phyloP scores from a whole-genome alignment of 2,329 filamentous ascomycete genomes.

The Monosporascus sp. region DNA sequence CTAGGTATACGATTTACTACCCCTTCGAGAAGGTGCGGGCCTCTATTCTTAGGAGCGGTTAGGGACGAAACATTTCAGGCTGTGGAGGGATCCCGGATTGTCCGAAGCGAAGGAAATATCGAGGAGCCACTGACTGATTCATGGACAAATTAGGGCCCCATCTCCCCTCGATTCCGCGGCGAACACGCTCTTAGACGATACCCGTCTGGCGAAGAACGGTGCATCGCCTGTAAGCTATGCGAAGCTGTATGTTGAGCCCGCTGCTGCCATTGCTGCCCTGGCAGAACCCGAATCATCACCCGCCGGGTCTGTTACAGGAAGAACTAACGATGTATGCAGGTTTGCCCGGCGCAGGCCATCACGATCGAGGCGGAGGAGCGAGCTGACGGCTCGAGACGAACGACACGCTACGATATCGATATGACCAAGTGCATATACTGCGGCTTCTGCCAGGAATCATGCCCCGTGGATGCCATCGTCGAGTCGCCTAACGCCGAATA shows the following conservation, averaged over 20 bases:
- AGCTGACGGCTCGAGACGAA: conserved; percentile 88
- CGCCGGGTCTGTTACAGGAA: not conserved
- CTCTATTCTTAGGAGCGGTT: not conserved
- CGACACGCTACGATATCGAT: conserved; percentile 97
- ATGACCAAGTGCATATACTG: conserved; percentile 99
- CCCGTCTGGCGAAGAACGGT: conserved; percentile 95
- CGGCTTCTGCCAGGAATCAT: conserved; percentile 98
- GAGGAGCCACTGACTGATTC: conserved; percentile 12
- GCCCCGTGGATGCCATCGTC: conserved; percentile 88
- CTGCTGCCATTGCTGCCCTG: no score
- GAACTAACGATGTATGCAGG: conserved; percentile 34
- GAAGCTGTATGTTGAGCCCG: conserved; percentile 58
- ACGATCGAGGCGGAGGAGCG: conserved; percentile 99
- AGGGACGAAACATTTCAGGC: conserved; percentile 12
- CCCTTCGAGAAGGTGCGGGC: conserved; percentile 78
- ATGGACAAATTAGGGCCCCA: conserved; percentile 59
- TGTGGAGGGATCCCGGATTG: not conserved
- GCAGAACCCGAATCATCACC: no score
- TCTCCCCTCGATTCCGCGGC: conserved; percentile 95
- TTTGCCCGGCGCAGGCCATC: conserved; percentile 96
- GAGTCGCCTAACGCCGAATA: conserved; percentile 60
- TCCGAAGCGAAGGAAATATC: not conserved
- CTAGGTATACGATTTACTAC: conserved; percentile 95
- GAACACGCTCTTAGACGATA: conserved; percentile 96
- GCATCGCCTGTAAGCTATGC: conserved; percentile 99